These are phyloP conservation scores for Cryptococcus sp. DNA, from an alignment of 1,284 basidiomycete species.

Conservation along the genomic window DNA sequence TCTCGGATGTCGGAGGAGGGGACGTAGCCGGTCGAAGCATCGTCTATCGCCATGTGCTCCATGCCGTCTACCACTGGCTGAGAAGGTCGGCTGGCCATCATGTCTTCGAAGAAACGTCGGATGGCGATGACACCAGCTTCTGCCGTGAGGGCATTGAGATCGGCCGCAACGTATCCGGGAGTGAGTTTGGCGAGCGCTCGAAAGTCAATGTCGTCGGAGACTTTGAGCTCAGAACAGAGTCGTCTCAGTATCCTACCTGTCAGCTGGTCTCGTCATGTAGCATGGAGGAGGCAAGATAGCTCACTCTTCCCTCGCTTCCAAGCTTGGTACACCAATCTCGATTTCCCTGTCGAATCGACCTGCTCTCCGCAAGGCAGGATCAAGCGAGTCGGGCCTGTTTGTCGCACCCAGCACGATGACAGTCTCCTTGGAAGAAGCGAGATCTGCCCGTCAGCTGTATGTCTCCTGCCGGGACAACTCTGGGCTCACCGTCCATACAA, in stretches of 20 bases:
- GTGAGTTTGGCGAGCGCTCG: slow-evolving; percentile 74
- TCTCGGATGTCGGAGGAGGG: slow-evolving; percentile 47
- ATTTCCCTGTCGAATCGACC: slow-evolving; percentile 98
- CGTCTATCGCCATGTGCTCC: slow-evolving; percentile 30
- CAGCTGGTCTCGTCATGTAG: slow-evolving; percentile 8
- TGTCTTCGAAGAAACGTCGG: slow-evolving; percentile 85
- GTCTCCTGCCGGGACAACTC: not conserved
- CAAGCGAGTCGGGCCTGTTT: slow-evolving; percentile 89
- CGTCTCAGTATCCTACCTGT: slow-evolving; percentile 68
- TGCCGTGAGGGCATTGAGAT: slow-evolving; percentile 81
- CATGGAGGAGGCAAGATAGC: too few relatives aligned
- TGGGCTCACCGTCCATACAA: slow-evolving; percentile 81
- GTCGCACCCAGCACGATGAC: slow-evolving; percentile 95
- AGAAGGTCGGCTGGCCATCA: slow-evolving; percentile 62
- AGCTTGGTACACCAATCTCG: slow-evolving; percentile 92
- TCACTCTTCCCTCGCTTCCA: slow-evolving; percentile 80
- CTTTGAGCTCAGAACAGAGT: slow-evolving; percentile 33
- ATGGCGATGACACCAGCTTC: slow-evolving; percentile 94
- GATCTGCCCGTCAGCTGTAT: slow-evolving; percentile 24
- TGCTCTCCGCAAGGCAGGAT: slow-evolving; percentile 84
- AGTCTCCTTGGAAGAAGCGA: slow-evolving; percentile 53
- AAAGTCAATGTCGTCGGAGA: slow-evolving; percentile 40
- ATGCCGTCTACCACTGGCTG: slow-evolving; percentile 41
- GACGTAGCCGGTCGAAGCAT: slow-evolving; percentile 31
- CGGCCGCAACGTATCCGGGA: slow-evolving; percentile 95